phyloP scores from a whole-genome alignment of 306 rosid species.

The Myrica gale region DNA sequence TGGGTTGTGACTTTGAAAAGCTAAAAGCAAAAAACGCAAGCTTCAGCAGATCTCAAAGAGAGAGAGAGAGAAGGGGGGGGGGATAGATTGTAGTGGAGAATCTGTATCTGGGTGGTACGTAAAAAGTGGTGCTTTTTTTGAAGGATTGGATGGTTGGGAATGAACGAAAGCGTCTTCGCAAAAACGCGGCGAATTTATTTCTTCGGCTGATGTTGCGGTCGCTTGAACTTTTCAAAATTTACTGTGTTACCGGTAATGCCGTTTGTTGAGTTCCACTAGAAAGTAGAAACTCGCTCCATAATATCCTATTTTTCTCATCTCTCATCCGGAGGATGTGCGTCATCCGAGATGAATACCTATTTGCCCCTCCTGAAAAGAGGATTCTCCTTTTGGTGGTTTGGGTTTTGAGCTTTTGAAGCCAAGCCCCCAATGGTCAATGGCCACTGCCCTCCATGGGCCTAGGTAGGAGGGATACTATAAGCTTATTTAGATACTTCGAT shows the following conservation, averaged over 20 bases:
- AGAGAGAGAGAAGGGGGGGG: neutral
- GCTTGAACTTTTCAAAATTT: conserved; percentile 10
- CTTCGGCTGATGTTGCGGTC: conserved; percentile 27
- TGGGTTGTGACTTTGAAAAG: conserved; percentile 23
- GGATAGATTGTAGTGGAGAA: conserved; percentile 49
- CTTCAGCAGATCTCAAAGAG: conserved; percentile 20
- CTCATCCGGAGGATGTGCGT: too few relatives aligned
- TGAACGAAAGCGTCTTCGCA: conserved; percentile 15
- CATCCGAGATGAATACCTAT: too few relatives aligned
- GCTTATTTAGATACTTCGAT: too few relatives aligned
- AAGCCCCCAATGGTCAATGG: too few relatives aligned
- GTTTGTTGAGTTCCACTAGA: conserved; percentile 19
- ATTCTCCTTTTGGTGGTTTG: too few relatives aligned
- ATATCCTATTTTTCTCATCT: too few relatives aligned
- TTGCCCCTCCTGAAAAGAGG: too few relatives aligned
- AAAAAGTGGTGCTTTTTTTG: conserved; percentile 24
- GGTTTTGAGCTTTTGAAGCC: too few relatives aligned
- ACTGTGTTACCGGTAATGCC: conserved; percentile 25
- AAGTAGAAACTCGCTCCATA: neutral
- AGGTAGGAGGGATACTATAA: too few relatives aligned
- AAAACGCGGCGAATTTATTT: conserved; percentile 27
- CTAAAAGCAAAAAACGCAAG: conserved; percentile 27
- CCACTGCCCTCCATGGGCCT: too few relatives aligned
- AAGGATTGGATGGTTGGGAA: conserved; percentile 59
- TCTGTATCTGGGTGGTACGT: conserved; percentile 49